Evolutionary conservation across 495 filamentous ascomycete genomes (phyloP).

Genomic region (Bryoglossum gracile): DNA sequence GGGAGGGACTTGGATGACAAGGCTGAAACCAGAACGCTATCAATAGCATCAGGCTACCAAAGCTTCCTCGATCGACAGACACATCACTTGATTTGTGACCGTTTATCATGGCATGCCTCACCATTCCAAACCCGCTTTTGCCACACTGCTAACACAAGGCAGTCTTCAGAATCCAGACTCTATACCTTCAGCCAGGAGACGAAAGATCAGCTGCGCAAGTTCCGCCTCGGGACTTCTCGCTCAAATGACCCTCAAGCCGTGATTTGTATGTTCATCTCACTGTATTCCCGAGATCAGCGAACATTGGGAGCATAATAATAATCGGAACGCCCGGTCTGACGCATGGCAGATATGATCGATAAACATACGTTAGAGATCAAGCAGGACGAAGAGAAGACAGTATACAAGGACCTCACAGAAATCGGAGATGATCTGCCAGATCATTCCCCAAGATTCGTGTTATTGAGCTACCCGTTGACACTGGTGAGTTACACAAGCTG

Average conservation of each 20-base stretch:
- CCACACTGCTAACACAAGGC: too few species aligned
- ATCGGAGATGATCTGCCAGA: slow-evolving; percentile 89
- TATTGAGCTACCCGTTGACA: slow-evolving; percentile 84
- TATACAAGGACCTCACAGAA: slow-evolving; percentile 72
- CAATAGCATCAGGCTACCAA: too few species aligned
- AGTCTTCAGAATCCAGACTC: slow-evolving; percentile 79
- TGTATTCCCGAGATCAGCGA: background rate
- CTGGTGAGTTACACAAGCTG: slow-evolving; percentile 63
- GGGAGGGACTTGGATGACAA: too few species aligned
- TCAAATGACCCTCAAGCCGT: slow-evolving; percentile 83
- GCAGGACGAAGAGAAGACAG: slow-evolving; percentile 58
- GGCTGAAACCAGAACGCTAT: too few species aligned
- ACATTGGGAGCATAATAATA: background rate
- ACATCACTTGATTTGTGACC: too few species aligned
- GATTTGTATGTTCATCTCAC: slow-evolving; percentile 68
- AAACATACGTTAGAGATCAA: slow-evolving; percentile 80
- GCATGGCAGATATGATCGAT: slow-evolving; percentile 66
- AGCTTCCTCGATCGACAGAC: too few species aligned
- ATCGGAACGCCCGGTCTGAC: slow-evolving; percentile 6
- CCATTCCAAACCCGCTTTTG: too few species aligned
- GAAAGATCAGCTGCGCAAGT: slow-evolving; percentile 79
- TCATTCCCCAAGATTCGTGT: slow-evolving; percentile 77
- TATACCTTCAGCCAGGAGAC: slow-evolving; percentile 91
- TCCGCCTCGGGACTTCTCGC: slow-evolving; percentile 82
- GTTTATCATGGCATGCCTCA: too few species aligned